phyloP scores from a whole-genome alignment of 257 asterid species.

The Striga asiatica region DNA sequence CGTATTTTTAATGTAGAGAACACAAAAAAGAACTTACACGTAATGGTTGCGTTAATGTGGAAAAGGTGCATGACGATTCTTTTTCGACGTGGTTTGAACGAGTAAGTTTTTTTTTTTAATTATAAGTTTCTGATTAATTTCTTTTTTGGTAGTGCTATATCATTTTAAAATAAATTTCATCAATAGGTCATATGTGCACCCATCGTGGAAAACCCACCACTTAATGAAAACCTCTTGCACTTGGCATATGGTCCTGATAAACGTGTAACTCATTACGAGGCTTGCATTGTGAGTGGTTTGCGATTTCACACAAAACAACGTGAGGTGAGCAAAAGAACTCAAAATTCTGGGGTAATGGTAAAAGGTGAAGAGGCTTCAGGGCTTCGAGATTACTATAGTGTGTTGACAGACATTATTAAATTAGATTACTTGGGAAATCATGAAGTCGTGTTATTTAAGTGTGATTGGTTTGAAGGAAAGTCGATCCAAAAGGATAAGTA shows the following conservation, averaged over 20 bases:
- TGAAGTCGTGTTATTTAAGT: neutral
- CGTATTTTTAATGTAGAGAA: neutral
- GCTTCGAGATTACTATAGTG: neutral
- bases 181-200: neutral
- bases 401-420: neutral
- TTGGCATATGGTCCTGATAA: neutral
- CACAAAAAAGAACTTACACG: neutral
- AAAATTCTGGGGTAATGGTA: neutral
- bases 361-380: neutral
- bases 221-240: neutral
- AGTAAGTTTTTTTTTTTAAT: neutral
- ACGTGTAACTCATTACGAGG: slow-evolving; percentile 7
- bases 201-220: neutral
- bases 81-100: neutral
- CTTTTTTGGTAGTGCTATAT: neutral
- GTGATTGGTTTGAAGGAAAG: neutral
- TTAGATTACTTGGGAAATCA: neutral
- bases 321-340: neutral
- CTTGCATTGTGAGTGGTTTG: slow-evolving; percentile 9
- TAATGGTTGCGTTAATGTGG: neutral
- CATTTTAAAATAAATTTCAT: neutral
- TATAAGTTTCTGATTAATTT: neutral
- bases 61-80: neutral
- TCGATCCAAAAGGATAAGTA: neutral
- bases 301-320: neutral